Evolutionary conservation across 345 rosid genomes (phyloP).

Genomic region (Ceriops zippeliana): DNA sequence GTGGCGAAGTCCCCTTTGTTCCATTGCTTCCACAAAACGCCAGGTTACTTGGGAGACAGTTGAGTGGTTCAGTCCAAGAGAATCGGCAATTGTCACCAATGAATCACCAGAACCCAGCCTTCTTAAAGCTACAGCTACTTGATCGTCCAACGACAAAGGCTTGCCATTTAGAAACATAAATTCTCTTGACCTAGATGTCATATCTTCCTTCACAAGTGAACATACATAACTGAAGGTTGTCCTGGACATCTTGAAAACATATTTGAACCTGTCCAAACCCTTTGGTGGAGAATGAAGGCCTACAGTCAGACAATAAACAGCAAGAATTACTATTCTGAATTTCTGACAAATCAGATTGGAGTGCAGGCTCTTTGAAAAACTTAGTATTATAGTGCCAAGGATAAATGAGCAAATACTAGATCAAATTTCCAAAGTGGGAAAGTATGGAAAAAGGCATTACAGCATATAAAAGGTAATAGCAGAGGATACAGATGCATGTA

Average conservation of each 20-base stretch:
- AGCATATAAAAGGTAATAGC: too few relatives aligned
- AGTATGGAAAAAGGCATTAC: too few relatives aligned
- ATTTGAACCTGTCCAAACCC: slow-evolving; percentile 37
- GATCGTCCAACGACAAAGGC: slow-evolving; percentile 42
- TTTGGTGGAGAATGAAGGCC: slow-evolving; percentile 40
- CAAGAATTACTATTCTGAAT: neutral
- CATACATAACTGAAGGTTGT: slow-evolving; percentile 54
- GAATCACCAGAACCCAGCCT: slow-evolving; percentile 60
- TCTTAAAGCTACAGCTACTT: slow-evolving; percentile 59
- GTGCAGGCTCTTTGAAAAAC: neutral
- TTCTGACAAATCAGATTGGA: neutral
- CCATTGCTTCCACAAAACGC: slow-evolving; percentile 65
- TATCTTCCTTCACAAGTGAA: slow-evolving; percentile 51
- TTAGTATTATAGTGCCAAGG: too few relatives aligned
- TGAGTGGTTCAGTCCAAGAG: slow-evolving; percentile 52
- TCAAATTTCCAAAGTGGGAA: too few relatives aligned
- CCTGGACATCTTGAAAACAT: slow-evolving; percentile 41
- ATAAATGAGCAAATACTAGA: too few relatives aligned
- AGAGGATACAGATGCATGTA: too few relatives aligned
- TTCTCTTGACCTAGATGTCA: slow-evolving; percentile 37
- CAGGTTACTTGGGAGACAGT: slow-evolving; percentile 66
- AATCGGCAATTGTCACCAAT: slow-evolving; percentile 43
- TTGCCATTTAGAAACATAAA: slow-evolving; percentile 44
- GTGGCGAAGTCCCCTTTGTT: slow-evolving; percentile 53
- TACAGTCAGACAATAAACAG: slow-evolving; percentile 26